Conservation (phyloP, 1,284 basidiomycete genomes). For the Cutaneotrichosporon mucoides region DNA sequence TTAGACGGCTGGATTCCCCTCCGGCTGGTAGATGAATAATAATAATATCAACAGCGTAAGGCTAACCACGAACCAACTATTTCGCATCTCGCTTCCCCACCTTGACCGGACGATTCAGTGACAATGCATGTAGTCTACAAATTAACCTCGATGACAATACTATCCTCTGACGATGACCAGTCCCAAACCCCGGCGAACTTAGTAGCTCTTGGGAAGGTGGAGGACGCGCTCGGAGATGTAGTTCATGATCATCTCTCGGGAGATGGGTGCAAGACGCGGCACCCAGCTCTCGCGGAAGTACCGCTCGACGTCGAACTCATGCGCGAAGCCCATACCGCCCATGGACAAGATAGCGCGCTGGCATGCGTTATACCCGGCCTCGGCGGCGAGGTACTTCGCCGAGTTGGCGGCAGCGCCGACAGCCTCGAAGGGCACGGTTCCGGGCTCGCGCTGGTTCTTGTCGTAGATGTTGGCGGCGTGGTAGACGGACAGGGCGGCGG, state of each 20-base stretch:
- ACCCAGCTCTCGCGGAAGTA: constrained; percentile 17
- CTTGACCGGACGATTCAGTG: too few relatives aligned
- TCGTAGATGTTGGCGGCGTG: constrained; percentile 21
- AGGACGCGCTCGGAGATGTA: constrained; percentile 19
- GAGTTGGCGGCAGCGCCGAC: constrained; percentile 18
- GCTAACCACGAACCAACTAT: too few relatives aligned
- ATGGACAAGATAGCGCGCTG: constrained; percentile 17
- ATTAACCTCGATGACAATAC: background rate
- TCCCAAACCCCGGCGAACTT: background rate
- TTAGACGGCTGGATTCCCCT: too few relatives aligned
- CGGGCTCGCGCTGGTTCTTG: constrained; percentile 10
- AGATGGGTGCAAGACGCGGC: constrained; percentile 18
- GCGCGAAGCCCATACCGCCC: constrained; percentile 20
- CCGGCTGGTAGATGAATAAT: too few relatives aligned
- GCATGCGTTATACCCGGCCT: constrained; percentile 18
- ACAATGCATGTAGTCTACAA: constrained; percentile 7
- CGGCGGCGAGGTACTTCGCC: constrained; percentile 18
- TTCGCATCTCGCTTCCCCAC: too few relatives aligned
- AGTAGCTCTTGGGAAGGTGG: constrained; percentile 21
- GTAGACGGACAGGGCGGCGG: constrained; percentile 13
- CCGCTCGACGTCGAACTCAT: constrained; percentile 21
- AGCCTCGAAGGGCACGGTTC: constrained; percentile 7
- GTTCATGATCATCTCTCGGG: constrained; percentile 21
- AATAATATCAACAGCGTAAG: too few relatives aligned
- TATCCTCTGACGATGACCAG: too few relatives aligned